Evolutionary conservation across 2,329 filamentous ascomycete genomes (phyloP), one percentile per base, ranked within the genome.

Genomic region (Chaetomium globosum): DNA sequence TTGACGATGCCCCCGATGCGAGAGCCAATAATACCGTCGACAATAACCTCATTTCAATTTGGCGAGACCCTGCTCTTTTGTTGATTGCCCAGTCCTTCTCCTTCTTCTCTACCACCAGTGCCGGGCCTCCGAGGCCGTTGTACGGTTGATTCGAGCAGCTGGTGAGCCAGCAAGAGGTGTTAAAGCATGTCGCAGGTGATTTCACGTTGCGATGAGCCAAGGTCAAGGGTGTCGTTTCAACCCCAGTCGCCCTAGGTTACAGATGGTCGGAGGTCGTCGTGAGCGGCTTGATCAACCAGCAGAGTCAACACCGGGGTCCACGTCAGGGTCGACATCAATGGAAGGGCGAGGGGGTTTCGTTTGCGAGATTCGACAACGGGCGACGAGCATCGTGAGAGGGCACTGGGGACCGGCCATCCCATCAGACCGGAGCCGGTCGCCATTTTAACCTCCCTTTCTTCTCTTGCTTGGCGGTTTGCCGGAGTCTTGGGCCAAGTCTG

Each of bases 401-500:
- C 33, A 31, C 16, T 53, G 28, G 23, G 33, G 33, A 36, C 33
- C 33, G 33, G 10, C n/a, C 30, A n/a, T 36, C 59, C 36, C 51
- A 23, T 23, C 46, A 36, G 39, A 12, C 56, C 43, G 58, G 66
- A 61, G 19, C 16, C 48, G 56, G 52, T 53, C 30, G 62, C 59
- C 66, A 68, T 68, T 68, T 64, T 66, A 58, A 64, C 51, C 16
- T 60, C 59, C 30, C 51, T 53, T 39, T 30, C 57, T 59, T 52
- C 54, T 13, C 52, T 57, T 59, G 46, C 59, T 67, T 65, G 66
- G 56, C 63, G 66, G 62, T 62, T 54, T 61, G 31, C 31, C 30
- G n/a, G 62, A 61, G 63, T 61, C 59, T 64, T 65, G 63, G 63
- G 31, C 31, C 53, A 26, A 39, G 67, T 61, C 67, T 69, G 60